Evolutionary conservation across 768 basidiomycete genomes (phyloP), one percentile per base, ranked within the genome.

Genomic region (Hemileccinum impolitum): DNA sequence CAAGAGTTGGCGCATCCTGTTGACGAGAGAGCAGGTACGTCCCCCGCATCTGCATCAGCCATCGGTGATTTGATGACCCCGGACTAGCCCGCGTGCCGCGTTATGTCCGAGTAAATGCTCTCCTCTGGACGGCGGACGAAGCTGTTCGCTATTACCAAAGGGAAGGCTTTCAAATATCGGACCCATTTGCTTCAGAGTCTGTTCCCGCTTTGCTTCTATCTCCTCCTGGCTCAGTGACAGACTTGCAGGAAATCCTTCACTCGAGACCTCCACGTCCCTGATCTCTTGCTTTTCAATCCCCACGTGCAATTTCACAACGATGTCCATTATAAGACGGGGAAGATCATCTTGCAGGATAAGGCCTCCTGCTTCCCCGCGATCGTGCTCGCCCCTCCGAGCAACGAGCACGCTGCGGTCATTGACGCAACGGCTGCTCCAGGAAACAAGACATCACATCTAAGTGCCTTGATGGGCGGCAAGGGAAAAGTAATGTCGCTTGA

Each of bases 361-460:
- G 95, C 96, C 17, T 95, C 93, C 48, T 99, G 96, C 69, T 93
- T 99, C 66, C 92, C 96, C 15, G 92, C 95, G 0, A 72, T 83
- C 50, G 79, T 97, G 6, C 81, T 99, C n/a, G 77, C 82, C 18
- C 88, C 90, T 37, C 86, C 85, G 11, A 65, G 61, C 17, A 73
- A 80, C 18, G 52, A 61, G 1, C 65, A 74, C 36, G 68, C 71
- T 46, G 73, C 78, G 40, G 89, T 93, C 26, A 87, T 97, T 35
- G 95, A 98, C 67, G 94, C 92, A 12, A 98, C 94, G 11, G 88
- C 94, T 35, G 96, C 96, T 1, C 96, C 96, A 0, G 96, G 96
- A 1, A 99, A 99, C 71, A 99, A 99, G 71, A 98, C 96, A 2
- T 88, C 93, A 8, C 92, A 95, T 67, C 69, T 98, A 19, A 88